Conservation (phyloP, 2,329 filamentous ascomycete species). For the Clonostachys rosea region DNA sequence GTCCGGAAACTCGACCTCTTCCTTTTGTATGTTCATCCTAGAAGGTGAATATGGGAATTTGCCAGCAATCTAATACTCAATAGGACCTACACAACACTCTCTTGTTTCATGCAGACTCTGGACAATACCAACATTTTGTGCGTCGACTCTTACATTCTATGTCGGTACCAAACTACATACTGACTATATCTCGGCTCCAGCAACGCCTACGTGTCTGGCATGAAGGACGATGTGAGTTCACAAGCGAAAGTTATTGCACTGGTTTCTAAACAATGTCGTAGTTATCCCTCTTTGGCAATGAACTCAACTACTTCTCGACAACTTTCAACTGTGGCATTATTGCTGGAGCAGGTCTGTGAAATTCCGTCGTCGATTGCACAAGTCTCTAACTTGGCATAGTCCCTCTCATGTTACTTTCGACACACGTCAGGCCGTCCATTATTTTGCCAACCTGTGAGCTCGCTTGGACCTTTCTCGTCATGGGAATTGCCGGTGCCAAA, state of each 20-base stretch:
- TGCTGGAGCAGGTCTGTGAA: conserved; percentile 25
- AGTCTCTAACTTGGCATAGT: too few species aligned
- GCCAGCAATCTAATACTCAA: too few species aligned
- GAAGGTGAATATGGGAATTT: too few species aligned
- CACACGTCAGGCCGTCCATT: conserved; percentile 25
- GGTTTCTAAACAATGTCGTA: too few species aligned
- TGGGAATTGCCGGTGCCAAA: conserved; percentile 25
- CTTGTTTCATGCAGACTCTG: too few species aligned
- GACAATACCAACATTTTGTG: too few species aligned
- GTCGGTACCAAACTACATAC: too few species aligned
- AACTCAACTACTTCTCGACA: conserved; percentile 25
- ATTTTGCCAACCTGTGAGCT: conserved; percentile 28
- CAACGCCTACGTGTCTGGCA: conserved; percentile 29
- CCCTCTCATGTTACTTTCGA: conserved; percentile 15
- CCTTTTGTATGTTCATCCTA: conserved; percentile 5
- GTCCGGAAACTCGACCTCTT: conserved; percentile 16
- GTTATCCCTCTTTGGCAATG: conserved; percentile 22
- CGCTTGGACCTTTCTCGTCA: conserved; percentile 17
- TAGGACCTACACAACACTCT: too few species aligned
- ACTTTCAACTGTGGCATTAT: conserved; percentile 56
- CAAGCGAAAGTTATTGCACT: neutral
- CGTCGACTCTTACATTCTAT: too few species aligned
- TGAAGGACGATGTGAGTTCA: conserved; percentile 22
- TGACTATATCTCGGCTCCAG: conserved; percentile 1
- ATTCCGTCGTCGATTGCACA: conserved; percentile 20